Evolutionary conservation across 2,329 filamentous ascomycete species (phyloP).

Genomic region (Cercospora brassicicola): DNA sequence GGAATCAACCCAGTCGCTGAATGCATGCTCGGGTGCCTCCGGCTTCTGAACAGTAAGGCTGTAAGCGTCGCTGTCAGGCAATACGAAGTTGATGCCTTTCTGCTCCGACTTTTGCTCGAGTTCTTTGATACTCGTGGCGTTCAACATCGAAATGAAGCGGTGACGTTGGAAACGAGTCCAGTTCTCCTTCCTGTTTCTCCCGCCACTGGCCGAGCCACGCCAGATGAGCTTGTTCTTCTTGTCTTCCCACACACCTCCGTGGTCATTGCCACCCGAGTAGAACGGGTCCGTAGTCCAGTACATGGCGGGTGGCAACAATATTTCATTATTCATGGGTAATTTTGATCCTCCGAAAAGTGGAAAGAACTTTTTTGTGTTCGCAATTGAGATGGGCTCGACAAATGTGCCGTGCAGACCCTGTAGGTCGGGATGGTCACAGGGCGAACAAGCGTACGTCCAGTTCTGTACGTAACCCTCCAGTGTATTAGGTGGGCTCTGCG

Average conservation of each 20-base stretch:
- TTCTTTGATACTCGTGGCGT: slow-evolving; percentile 58
- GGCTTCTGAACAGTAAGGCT: slow-evolving; percentile 35
- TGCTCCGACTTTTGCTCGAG: slow-evolving; percentile 48
- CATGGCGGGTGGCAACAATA: slow-evolving; percentile 52
- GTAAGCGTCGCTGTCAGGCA: slow-evolving; percentile 45
- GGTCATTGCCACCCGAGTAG: slow-evolving; percentile 45
- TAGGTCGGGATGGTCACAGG: slow-evolving; percentile 49
- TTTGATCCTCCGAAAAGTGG: slow-evolving; percentile 55
- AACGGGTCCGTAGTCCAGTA: slow-evolving; percentile 50
- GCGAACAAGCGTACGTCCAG: slow-evolving; percentile 48
- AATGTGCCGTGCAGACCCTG: slow-evolving; percentile 51
- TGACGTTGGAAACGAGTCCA: slow-evolving; percentile 75
- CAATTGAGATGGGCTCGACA: slow-evolving; percentile 50
- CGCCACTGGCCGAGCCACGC: slow-evolving; percentile 52
- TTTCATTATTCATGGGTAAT: slow-evolving; percentile 54
- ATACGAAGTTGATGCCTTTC: slow-evolving; percentile 42
- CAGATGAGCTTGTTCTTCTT: slow-evolving; percentile 49
- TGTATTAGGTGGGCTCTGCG: slow-evolving; percentile 36
- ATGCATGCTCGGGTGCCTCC: slow-evolving; percentile 17
- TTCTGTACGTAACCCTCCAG: slow-evolving; percentile 51
- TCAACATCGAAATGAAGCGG: slow-evolving; percentile 72
- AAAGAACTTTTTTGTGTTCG: slow-evolving; percentile 47
- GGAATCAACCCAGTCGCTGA: slow-evolving; percentile 45
- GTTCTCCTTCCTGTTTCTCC: slow-evolving; percentile 53
- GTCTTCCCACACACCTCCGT: slow-evolving; percentile 45